Conservation (phyloP, 257 asterid species). For the Nicotiana tomentosiformis region DNA sequence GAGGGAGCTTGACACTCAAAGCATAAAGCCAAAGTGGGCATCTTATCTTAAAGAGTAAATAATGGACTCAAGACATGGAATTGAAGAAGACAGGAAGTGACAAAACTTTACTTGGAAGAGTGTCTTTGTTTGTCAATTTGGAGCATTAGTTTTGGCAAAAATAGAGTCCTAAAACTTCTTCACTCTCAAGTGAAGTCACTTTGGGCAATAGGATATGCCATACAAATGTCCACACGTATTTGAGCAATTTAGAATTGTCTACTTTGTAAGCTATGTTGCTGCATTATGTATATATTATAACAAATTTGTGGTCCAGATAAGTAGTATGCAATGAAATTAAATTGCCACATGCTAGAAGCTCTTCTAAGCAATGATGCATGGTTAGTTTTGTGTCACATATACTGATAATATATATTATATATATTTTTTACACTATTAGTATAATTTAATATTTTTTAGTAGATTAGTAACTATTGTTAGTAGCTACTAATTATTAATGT, state of each 20-base stretch:
- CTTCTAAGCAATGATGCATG: not conserved
- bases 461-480: no score
- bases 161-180: conserved; percentile 21
- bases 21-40: conserved; percentile 39
- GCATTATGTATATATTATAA: not conserved
- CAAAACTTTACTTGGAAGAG: conserved; percentile 38
- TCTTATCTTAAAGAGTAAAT: conserved; percentile 35
- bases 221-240: not conserved
- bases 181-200: conserved; percentile 54
- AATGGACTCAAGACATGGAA: conserved; percentile 30
- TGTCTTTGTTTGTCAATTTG: conserved; percentile 40
- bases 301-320: not conserved
- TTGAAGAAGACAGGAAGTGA: conserved; percentile 41
- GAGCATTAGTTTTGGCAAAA: conserved; percentile 31
- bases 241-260: not conserved
- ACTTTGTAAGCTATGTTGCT: not conserved
- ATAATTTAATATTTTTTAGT: no score
- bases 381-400: no score
- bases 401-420: no score
- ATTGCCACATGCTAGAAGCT: not conserved
- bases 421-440: no score
- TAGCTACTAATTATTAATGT: no score
- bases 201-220: conserved; percentile 17
- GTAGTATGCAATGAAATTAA: not conserved
- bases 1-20: conserved; percentile 9